Evolutionary conservation across 352 stramenopile genomes (phyloP), one percentile per base, ranked within the genome.

Genomic region (Globisporangium viniferum): DNA sequence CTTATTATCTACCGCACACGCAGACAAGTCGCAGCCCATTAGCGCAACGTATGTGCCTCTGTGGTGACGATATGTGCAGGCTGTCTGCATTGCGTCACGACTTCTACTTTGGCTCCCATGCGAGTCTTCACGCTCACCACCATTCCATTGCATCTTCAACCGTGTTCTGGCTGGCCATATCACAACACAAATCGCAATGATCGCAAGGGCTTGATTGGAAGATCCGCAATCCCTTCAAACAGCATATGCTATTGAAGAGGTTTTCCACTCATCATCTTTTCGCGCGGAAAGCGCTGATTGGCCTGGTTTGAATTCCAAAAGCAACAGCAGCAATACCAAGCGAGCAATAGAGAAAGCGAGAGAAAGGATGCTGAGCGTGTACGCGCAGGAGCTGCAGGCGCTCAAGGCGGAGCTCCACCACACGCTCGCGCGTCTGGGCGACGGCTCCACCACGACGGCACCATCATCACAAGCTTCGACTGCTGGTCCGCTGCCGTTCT

Each of bases 371-470:
- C 55, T 72, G 55, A 49, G 36, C 44, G 46, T 57, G 15, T 86
- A 79, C 63, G 67, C 70, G 62, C 64, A 77, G 33, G 83, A 91
- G 70, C 73, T 91, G 59, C 76, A 81, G 15, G 81, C 74, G 70
- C 83, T 91, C 62, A 89, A 86, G 70, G 35, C 67, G n/a, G 79
- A 90, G 70, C 72, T 91, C 41, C 81, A 85, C 53, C 71, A 66
- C 70, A 79, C 83, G 35, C 65, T 91, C 33, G 72, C 73, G 44
- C 74, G 76, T 9, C 59, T 89, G 20, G 65, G 72, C 22, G 53
- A 74, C n/a, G 70, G 65, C 10, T 31, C 10, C 24, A 48, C 24
- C 22, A 15, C 36, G 5, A 39, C 12, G n/a, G 31, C 61, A 54
- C 57, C 67, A 44, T 44, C 33, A 24, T 8, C 20, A 1, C 44